Conservation (phyloP, 495 filamentous ascomycete species). For the Hyaloscypha bicolor region DNA sequence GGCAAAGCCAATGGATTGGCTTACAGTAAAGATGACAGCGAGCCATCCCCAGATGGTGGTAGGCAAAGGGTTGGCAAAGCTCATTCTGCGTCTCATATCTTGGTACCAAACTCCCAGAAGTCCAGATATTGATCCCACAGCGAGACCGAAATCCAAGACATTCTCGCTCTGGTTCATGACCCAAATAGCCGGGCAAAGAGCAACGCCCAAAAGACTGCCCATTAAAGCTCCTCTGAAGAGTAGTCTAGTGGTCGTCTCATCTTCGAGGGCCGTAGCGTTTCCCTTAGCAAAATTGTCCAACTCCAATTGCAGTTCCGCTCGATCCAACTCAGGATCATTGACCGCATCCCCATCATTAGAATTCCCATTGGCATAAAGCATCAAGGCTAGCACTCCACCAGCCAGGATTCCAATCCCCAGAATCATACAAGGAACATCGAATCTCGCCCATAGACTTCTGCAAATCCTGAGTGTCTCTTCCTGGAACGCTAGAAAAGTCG, state of each 20-base stretch:
- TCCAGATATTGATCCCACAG: conserved; percentile 58
- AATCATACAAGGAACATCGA: conserved; percentile 83
- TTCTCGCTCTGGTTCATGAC: conserved; percentile 24
- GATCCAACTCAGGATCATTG: conserved; percentile 30
- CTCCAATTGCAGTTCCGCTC: conserved; percentile 28
- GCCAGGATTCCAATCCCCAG: conserved; percentile 73
- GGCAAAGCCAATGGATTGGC: conserved; percentile 87
- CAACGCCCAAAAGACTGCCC: conserved; percentile 31
- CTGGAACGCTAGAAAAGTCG: conserved; percentile 73
- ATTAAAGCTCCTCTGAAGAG: conserved; percentile 35
- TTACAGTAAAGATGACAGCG: conserved; percentile 74
- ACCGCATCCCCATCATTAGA: conserved; percentile 23
- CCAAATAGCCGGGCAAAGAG: conserved; percentile 30
- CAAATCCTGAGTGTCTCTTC: conserved; percentile 76
- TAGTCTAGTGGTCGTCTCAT: conserved; percentile 33
- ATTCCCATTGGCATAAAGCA: conserved; percentile 62
- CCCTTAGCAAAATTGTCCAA: conserved; percentile 27
- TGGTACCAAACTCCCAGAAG: conserved; percentile 61
- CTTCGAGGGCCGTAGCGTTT: neutral
- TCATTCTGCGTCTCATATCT: conserved; percentile 51
- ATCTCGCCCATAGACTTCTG: conserved; percentile 85
- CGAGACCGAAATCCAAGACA: conserved; percentile 32
- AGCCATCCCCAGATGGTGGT: conserved; percentile 86
- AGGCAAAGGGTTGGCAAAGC: conserved; percentile 65
- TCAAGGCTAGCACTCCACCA: conserved; percentile 63